Evolutionary conservation across 495 filamentous ascomycete species (phyloP), one percentile per base, ranked within the genome.

Genomic region (Lasiosphaeria hispida): DNA sequence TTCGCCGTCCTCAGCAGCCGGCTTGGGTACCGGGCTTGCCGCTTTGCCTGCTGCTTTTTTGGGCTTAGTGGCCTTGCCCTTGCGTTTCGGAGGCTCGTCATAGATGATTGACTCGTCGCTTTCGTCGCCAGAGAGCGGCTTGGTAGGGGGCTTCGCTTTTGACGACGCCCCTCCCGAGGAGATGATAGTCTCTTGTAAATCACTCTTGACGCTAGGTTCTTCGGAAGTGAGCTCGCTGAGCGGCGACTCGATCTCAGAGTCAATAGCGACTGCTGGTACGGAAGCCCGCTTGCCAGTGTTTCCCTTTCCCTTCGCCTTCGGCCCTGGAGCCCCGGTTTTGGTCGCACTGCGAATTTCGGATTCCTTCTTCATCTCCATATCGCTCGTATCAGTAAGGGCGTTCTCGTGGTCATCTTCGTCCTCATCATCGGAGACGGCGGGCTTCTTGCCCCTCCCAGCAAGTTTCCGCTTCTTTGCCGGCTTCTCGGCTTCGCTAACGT

Each of bases 71-170:
- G 54, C 0, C 10, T 73, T 66, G 17, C 40, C 45, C 59, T 76
- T 81, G 30, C 73, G 72, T 55, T 81, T 73, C 0, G 86, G 87
- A 11, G 83, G 80, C 44, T 91, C 86, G 62, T 92, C 91, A 18
- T 89, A 58, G 17, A 96, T 76, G 2, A 84, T 79, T 7, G 92
- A 96, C 77, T 93, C 77, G 50, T 93, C 90, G 66, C 90, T 93
- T 42, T 88, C 86, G 1, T 87, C 91, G 33, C 79, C 81, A 30
- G 83, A 77, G 34, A 13, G 8, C n/a, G 43, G 43, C 43, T 45
- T 45, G 7, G 67, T 76, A 34, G 62, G 67, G 39, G 60, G 50
- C 42, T 65, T 57, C 18, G 10, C 5, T 19, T 56, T 23, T 18
- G 50, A n/a, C 45, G 10, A 14, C 1, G 33, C 10, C 23, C 23